Evolutionary conservation across 2,329 filamentous ascomycete species (phyloP).

Genomic region (Aspergillus pseudoterreus): DNA sequence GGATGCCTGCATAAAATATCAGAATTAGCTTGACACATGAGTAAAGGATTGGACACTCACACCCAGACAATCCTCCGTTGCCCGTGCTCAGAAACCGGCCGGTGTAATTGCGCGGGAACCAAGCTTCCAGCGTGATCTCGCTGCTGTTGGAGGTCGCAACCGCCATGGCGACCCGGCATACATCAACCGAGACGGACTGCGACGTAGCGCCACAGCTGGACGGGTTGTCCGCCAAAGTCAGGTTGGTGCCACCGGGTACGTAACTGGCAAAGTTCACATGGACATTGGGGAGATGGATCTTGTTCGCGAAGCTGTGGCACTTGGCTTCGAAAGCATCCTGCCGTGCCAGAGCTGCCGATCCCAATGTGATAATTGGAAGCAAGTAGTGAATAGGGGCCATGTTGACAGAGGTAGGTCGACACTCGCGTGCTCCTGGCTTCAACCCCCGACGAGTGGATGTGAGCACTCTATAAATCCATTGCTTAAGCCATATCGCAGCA

Average conservation of each 20-base stretch:
- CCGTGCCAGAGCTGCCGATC: conserved; percentile 17
- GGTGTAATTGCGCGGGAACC: conserved; percentile 46
- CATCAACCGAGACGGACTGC: conserved; percentile 34
- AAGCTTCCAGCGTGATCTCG: conserved; percentile 46
- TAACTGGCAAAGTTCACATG: conserved; percentile 31
- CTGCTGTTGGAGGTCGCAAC: conserved; percentile 43
- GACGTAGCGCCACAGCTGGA: conserved; percentile 30
- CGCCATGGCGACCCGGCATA: conserved; percentile 43
- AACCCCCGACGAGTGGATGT: neutral
- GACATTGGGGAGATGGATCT: conserved; percentile 27
- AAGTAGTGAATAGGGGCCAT: conserved; percentile 11
- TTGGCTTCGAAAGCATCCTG: conserved; percentile 23
- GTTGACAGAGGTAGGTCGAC: neutral
- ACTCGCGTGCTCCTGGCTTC: neutral
- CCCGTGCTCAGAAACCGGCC: conserved; percentile 48
- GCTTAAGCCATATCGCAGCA: too few species aligned
- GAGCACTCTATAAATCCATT: neutral
- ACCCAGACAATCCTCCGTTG: conserved; percentile 49
- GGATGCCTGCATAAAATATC: conserved; percentile 32
- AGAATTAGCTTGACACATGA: neutral
- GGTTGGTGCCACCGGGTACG: conserved; percentile 34
- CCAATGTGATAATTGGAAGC: conserved; percentile 16
- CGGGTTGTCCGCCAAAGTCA: conserved; percentile 36
- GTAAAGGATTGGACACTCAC: conserved; percentile 24
- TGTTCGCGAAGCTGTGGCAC: conserved; percentile 22